These are phyloP conservation scores for Talaromyces proteolyticus DNA, from an alignment of 495 filamentous ascomycete species.

Conservation along the genomic window DNA sequence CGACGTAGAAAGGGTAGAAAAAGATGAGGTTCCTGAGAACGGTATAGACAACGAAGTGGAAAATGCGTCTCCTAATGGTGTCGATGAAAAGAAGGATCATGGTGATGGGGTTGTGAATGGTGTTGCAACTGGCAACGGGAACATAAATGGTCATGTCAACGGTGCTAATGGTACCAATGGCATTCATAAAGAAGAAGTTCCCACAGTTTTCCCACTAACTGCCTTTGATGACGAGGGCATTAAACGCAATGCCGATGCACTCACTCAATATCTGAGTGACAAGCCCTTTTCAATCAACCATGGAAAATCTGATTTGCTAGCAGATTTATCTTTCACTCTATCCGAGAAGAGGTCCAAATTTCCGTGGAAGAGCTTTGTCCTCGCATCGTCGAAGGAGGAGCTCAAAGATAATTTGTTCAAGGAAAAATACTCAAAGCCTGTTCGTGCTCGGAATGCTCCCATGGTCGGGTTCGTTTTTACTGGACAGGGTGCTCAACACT, in stretches of 20 bases:
- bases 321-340: slow-evolving; percentile 20
- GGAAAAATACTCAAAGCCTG: slow-evolving; percentile 12
- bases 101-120: too few relatives aligned
- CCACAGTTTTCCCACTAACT: slow-evolving; percentile 17
- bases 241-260: slow-evolving; percentile 15
- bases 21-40: background rate
- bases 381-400: slow-evolving; percentile 15
- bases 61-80: background rate
- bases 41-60: background rate
- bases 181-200: slow-evolving; percentile 4
- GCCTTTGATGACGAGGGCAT: slow-evolving; percentile 27
- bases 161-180: background rate
- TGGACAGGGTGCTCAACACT: slow-evolving; percentile 29
- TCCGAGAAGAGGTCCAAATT: slow-evolving; percentile 16
- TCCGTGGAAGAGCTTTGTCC: slow-evolving; percentile 18
- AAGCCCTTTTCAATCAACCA: slow-evolving; percentile 1
- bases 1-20: background rate
- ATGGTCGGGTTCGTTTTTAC: slow-evolving; percentile 25
- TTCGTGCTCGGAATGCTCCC: slow-evolving; percentile 6
- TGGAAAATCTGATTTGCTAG: slow-evolving; percentile 7
- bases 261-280: slow-evolving; percentile 14
- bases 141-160: background rate
- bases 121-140: too few relatives aligned
- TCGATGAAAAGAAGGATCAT: background rate
- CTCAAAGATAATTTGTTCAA: slow-evolving; percentile 15